Conservation (phyloP, 192 early-diverging fungal species). For the Neocallimastix lanati region DNA sequence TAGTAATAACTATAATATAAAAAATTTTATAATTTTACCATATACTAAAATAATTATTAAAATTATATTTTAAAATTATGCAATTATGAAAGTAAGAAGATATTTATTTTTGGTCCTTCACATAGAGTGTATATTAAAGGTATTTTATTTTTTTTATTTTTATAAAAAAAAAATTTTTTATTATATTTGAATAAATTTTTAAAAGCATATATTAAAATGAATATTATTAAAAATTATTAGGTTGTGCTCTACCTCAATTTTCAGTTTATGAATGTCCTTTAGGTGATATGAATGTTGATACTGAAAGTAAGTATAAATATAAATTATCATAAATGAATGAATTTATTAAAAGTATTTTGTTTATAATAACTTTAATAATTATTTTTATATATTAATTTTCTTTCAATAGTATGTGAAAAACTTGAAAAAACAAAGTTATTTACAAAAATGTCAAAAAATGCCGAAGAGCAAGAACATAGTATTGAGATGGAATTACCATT, state of each 20-base stretch:
- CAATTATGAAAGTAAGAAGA: constrained; percentile 29
- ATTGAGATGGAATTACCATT: constrained; percentile 95
- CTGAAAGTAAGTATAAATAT: constrained; percentile 31
- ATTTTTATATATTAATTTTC: no score
- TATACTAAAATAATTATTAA: no score
- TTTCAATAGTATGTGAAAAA: constrained; percentile 45
- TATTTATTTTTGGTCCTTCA: constrained; percentile 86
- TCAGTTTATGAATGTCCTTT: constrained; percentile 67
- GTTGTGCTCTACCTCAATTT: constrained; percentile 61
- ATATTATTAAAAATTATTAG: no score
- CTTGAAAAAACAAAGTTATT: constrained; percentile 48
- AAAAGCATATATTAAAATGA: no score
- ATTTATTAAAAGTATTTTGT: no score
- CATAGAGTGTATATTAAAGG: constrained; percentile 66
- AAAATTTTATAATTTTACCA: no score
- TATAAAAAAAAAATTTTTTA: no score
- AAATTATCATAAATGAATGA: no score
- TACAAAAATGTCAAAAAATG: constrained; percentile 32
- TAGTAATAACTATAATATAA: no score
- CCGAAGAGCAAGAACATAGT: constrained; percentile 89
- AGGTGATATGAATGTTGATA: constrained; percentile 59
- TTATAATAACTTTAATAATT: no score
- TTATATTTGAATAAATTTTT: no score
- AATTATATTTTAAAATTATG: background rate
- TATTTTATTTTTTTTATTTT: no score